Evolutionary conservation across 306 rosid genomes (phyloP), one percentile per base, ranked within the genome.

Genomic region (Begonia peltatifolia): DNA sequence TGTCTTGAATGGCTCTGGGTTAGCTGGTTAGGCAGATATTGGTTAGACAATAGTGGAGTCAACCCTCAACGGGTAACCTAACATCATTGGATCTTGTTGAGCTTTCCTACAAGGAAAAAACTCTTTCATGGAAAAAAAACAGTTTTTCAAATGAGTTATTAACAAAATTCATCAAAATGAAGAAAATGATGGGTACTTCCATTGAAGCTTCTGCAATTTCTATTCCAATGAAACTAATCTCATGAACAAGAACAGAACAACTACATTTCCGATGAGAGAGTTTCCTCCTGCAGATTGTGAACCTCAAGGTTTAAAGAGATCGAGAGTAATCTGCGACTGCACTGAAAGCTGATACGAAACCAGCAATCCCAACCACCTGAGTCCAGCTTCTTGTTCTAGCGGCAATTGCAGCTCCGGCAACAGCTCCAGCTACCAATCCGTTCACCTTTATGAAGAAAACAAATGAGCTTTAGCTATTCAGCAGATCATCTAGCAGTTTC

Each of bases 361-460:
- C 71, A 13, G 84, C 75, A 69, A 77, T 79, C 54, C 81, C 78
- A 57, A 83, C 25, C 38, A 80, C 76, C 57, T 79, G 84, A 4
- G 64, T 54, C 84, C 75, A 66, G 67, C 63, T 83, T 62, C 93
- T 68, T 8, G 96, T 69, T 73, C 82, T 43, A 35, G 87, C 74
- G 42, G 88, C 86, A 62, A 82, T 54, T n/a, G 76, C 76, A 5
- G 74, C 93, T 69, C 99, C 94, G 6, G 84, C 78, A 47, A 74
- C 70, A 41, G 76, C 96, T 47, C 96, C 99, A 44, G 79, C 87
- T 64, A 90, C 48, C 73, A 83, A 41, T 70, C 88, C 82, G 68
- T 86, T 86, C 53, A 86, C 84, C 96, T 92, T 30, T 43, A 57
- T 47, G 54, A 41, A 49, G 11, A 54, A 35, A 57, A 60, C 2